phyloP scores from a whole-genome alignment of 768 basidiomycete genomes.

The Leccinum rimulosum region DNA sequence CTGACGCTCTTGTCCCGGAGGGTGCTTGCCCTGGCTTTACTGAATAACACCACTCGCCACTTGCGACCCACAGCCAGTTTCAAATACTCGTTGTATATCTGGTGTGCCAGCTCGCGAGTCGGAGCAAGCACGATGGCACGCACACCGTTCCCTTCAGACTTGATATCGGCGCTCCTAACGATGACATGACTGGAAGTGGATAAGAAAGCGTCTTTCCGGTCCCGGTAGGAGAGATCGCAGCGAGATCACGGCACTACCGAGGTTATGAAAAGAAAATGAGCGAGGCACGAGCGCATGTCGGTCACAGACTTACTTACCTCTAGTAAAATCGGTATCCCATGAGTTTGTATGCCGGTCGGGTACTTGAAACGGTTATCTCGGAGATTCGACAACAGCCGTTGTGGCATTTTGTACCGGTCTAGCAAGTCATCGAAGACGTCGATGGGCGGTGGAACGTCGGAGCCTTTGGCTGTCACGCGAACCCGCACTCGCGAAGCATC shows the following conservation, averaged over 20 bases:
- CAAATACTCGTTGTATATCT: constrained; percentile 88
- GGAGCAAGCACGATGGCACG: constrained; percentile 85
- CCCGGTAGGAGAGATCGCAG: constrained; percentile 95
- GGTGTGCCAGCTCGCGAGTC: constrained; percentile 93
- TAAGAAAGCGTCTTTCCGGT: constrained; percentile 97
- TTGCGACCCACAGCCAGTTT: constrained; percentile 79
- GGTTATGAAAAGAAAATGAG: not conserved
- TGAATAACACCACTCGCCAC: constrained; percentile 81
- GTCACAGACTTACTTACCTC: constrained; percentile 50
- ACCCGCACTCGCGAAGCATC: constrained; percentile 41
- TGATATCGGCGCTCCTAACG: constrained; percentile 53
- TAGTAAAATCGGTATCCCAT: constrained; percentile 76
- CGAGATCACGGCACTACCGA: constrained; percentile 72
- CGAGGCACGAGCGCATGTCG: not conserved
- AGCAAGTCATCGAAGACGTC: constrained; percentile 58
- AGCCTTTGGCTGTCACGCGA: constrained; percentile 74
- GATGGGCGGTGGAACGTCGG: constrained; percentile 58
- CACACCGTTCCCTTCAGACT: constrained; percentile 55
- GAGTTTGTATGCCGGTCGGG: constrained; percentile 81
- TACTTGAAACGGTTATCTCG: constrained; percentile 52
- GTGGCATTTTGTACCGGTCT: constrained; percentile 55
- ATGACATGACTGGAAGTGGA: constrained; percentile 74
- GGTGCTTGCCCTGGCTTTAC: constrained; percentile 85
- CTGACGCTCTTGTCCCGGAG: constrained; percentile 67
- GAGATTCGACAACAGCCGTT: constrained; percentile 65